Base-by-base conservation (phyloP, 2,329 filamentous ascomycete genomes). In the Ceratocystiopsis brevicomis region DNA sequence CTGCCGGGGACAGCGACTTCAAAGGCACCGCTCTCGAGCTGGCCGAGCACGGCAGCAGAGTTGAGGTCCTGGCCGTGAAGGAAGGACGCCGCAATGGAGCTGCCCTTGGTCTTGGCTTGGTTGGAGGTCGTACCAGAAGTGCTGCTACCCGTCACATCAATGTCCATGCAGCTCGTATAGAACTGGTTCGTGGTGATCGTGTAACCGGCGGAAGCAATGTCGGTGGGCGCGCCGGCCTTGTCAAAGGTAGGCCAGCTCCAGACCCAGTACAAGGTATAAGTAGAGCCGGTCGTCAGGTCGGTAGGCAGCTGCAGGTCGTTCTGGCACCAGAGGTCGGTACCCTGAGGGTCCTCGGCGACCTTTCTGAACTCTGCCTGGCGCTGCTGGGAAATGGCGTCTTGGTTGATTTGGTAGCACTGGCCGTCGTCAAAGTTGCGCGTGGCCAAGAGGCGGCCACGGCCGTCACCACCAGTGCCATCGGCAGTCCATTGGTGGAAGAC, bases 211-310 rank as follows among this genome's bases (percentile, higher is more conserved):
- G 60, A 63, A 17, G 53, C 55, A 15, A 59, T 56, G 34, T 50
- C 46, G 37, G 50, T 52, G 30, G 51, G 47, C 41, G 53, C 50
- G 16, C 53, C 51, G 38, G 59, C 54, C 41, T 57, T 45, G 51
- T 59, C 57, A 55, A 75, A 65, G 14, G 73, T 78, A 3, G 80
- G 78, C 84, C 86, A 98, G 59, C 93, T 81, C 90, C 90, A 96
- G 39, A 95, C 79, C 88, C 88, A 96, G 66, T 94, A 93, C 42
- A 94, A 62, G 3, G 85, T 88, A 57, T 87, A 83, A 25, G 69
- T 68, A 30, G 76, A 71, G 38, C 76, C 75, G 11, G 66, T 58
- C n/a, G 69, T 59, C 39, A 75, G 64, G 51, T 81, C 71, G 6
- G 65, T 55, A 0, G 90, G 90, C 14, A 98, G 64, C 54, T 77